phyloP scores from a whole-genome alignment of 352 stramenopile species.

The Phytophthora tubulina region DNA sequence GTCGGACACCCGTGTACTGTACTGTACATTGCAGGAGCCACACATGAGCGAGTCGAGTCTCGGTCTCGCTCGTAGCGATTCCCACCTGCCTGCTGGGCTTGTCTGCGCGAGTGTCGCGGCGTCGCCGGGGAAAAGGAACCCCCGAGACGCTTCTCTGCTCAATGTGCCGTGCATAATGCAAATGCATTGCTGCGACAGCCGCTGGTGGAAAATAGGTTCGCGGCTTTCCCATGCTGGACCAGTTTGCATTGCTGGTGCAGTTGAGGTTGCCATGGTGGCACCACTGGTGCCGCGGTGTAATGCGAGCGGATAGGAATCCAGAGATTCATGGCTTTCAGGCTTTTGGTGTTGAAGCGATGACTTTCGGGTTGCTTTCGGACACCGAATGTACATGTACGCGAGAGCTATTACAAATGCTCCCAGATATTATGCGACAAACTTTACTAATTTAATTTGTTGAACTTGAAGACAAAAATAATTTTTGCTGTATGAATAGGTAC shows the following conservation, averaged over 20 bases:
- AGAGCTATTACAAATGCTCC: no score
- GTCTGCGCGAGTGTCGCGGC: constrained; percentile 7
- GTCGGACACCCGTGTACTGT: constrained; percentile 7
- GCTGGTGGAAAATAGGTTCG: constrained; percentile 28
- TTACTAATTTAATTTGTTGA: no score
- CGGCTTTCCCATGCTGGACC: constrained; percentile 16
- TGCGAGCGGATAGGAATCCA: neutral
- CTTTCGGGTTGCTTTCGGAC: no score
- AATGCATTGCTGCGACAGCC: constrained; percentile 29
- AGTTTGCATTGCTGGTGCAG: constrained; percentile 4
- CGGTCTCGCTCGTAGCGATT: neutral
- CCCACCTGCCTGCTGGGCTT: neutral
- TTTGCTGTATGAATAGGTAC: no score
- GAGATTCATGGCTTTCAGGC: neutral
- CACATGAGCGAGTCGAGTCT: neutral
- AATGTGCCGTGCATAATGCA: neutral
- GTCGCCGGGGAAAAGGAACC: constrained; percentile 7
- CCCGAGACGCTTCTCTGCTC: constrained; percentile 26
- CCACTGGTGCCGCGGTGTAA: constrained; percentile 1
- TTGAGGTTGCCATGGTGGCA: constrained; percentile 1
- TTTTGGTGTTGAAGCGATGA: no score
- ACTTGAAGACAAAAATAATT: no score
- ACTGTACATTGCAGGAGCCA: neutral
- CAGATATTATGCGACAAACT: no score
- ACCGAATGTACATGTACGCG: no score